Evolutionary conservation across 2,329 filamentous ascomycete species (phyloP).

Genomic region (Pseudocercospora macadamiae): DNA sequence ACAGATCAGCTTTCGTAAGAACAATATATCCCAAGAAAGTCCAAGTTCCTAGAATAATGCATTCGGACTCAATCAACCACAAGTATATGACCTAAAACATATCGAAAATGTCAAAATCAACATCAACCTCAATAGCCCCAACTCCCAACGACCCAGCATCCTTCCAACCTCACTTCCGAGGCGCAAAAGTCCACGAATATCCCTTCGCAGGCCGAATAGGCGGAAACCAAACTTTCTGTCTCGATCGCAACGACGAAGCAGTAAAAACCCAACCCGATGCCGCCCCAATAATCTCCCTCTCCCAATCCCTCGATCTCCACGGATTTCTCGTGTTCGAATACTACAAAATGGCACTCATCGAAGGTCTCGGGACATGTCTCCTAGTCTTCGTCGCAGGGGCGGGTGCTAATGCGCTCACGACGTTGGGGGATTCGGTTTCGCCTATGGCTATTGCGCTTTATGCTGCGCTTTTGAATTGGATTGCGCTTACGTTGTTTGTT

Average conservation of each 20-base stretch:
- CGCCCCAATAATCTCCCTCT: conserved; percentile 7
- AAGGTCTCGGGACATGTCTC: conserved; percentile 30
- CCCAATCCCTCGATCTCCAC: conserved; percentile 19
- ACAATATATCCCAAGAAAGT: neutral
- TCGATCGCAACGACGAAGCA: conserved; percentile 22
- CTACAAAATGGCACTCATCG: conserved; percentile 30
- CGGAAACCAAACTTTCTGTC: conserved; percentile 39
- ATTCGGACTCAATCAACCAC: neutral
- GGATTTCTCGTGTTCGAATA: conserved; percentile 28
- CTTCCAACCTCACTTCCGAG: neutral
- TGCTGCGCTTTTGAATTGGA: neutral
- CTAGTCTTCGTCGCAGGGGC: conserved; percentile 27
- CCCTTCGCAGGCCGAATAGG: conserved; percentile 40
- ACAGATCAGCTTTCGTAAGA: neutral
- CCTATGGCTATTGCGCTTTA: neutral
- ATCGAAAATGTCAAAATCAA: neutral
- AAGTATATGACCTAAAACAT: neutral
- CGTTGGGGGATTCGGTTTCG: neutral
- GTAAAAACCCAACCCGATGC: conserved; percentile 5
- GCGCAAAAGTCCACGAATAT: conserved; percentile 1
- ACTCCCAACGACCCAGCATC: neutral
- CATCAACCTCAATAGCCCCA: neutral
- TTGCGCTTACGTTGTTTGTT: conserved; percentile 50
- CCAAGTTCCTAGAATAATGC: neutral
- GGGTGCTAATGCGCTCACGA: conserved; percentile 25